Conservation (phyloP, 495 filamentous ascomycete genomes). For the Evansstolkia leycettana region DNA sequence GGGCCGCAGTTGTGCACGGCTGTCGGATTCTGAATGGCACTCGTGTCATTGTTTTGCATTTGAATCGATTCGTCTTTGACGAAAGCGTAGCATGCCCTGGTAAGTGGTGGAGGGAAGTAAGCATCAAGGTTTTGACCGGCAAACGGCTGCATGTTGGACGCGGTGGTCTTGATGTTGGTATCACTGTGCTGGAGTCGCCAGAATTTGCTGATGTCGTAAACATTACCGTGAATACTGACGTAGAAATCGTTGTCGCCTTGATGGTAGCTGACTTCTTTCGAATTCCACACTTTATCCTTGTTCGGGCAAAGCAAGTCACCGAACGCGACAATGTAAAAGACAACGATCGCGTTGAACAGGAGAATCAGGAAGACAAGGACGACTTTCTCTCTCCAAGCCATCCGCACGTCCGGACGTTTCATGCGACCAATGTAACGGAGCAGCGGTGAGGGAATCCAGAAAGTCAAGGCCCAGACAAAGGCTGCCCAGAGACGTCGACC, state of each 20-base stretch:
- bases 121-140: constrained; percentile 65
- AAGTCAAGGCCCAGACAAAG: constrained; percentile 77
- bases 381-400: constrained; percentile 95
- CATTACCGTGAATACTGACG: constrained; percentile 77
- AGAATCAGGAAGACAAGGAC: constrained; percentile 71
- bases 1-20: constrained; percentile 62
- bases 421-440: constrained; percentile 79
- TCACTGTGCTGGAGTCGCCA: constrained; percentile 77
- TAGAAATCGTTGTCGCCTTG: constrained; percentile 64
- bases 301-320: constrained; percentile 80
- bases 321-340: constrained; percentile 89
- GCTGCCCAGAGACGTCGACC: constrained; percentile 66
- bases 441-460: constrained; percentile 85
- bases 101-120: constrained; percentile 78
- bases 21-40: constrained; percentile 20
- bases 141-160: constrained; percentile 58
- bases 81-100: constrained; percentile 56
- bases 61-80: constrained; percentile 38
- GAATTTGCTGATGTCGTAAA: constrained; percentile 89
- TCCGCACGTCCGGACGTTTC: constrained; percentile 92
- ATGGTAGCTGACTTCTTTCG: constrained; percentile 59
- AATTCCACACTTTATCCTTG: constrained; percentile 80
- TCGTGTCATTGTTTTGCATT: constrained; percentile 52
- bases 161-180: constrained; percentile 41
- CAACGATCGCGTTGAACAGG: constrained; percentile 67